phyloP scores from a whole-genome alignment of 2,329 filamentous ascomycete genomes.

The Pseudocercospora crystallina region DNA sequence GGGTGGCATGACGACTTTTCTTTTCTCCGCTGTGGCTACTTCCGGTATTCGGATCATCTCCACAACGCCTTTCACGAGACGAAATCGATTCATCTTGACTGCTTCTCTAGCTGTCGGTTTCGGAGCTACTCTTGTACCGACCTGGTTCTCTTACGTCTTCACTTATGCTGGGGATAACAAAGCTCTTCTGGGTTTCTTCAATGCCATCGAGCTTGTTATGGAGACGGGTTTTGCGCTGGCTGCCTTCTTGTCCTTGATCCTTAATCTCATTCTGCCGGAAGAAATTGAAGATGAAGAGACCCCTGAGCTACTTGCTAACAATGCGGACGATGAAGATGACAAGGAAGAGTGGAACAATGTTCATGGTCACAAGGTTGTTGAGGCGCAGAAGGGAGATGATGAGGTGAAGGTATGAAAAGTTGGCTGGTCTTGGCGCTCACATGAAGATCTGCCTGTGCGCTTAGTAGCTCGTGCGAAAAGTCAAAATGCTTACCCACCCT shows the following conservation, averaged over 20 bases:
- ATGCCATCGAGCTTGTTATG: conserved; percentile 57
- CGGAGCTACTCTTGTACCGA: conserved; percentile 49
- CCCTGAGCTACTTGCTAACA: conserved; percentile 45
- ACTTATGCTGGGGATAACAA: conserved; percentile 69
- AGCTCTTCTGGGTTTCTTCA: conserved; percentile 69
- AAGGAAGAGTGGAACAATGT: conserved; percentile 43
- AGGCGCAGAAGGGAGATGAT: too few relatives aligned
- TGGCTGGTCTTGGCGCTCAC: too few relatives aligned
- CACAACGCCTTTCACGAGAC: conserved; percentile 70
- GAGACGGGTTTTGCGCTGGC: conserved; percentile 70
- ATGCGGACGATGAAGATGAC: conserved; percentile 39
- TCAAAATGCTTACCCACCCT: too few relatives aligned
- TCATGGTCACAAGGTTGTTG: neutral
- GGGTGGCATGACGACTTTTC: conserved; percentile 66
- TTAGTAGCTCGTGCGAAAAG: too few relatives aligned
- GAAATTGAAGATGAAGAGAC: conserved; percentile 67
- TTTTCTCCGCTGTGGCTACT: conserved; percentile 74
- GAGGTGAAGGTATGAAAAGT: too few relatives aligned
- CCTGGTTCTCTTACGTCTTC: conserved; percentile 58
- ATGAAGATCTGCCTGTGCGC: too few relatives aligned
- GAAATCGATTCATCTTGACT: conserved; percentile 79
- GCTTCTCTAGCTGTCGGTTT: conserved; percentile 72
- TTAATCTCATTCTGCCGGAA: conserved; percentile 72
- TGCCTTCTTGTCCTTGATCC: conserved; percentile 67
- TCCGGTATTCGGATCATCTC: conserved; percentile 75